Percentiles rank a stretch among this genome's conserved stretches.
phyloP scores from a whole-genome alignment of 129 eudicot species.

The Chrysanthemum seticuspe region DNA sequence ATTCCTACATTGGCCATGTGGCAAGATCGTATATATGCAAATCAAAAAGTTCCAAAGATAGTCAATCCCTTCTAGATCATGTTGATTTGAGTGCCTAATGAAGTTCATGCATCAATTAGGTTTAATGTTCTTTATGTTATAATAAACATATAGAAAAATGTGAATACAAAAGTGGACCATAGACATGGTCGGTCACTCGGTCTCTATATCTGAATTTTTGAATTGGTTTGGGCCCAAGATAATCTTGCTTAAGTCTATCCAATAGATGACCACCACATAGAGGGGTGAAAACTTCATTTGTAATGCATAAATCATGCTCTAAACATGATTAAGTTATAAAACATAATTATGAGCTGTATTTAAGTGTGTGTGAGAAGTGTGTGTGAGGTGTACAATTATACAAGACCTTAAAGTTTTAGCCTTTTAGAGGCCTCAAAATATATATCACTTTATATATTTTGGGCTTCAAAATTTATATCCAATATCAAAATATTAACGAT shows the following conservation, averaged over 20 bases:
- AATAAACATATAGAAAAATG: background rate
- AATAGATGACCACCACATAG: constrained; percentile 14
- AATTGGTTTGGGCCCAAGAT: constrained; percentile 13
- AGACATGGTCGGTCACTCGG: constrained; percentile 22
- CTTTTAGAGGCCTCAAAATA: too few species aligned
- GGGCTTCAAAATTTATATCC: too few species aligned
- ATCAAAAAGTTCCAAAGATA: constrained; percentile 23
- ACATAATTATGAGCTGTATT: too few species aligned
- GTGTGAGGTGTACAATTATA: too few species aligned
- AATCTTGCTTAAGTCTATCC: constrained; percentile 21
- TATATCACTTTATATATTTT: too few species aligned
- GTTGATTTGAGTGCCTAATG: constrained; percentile 27
- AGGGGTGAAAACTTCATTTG: background rate
- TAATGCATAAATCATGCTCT: constrained; percentile 11
- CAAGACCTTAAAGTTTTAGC: too few species aligned
- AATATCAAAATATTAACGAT: too few species aligned
- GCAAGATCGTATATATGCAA: constrained; percentile 28
- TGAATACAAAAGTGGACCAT: constrained; percentile 20
- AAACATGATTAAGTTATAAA: background rate
- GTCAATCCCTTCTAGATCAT: constrained; percentile 35
- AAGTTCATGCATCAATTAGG: constrained; percentile 35
- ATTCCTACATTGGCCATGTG: constrained; percentile 26
- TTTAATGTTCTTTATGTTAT: background rate
- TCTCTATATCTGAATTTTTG: background rate
- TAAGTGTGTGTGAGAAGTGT: too few species aligned